phyloP scores from a whole-genome alignment of 192 early-diverging fungal species.

The Rhizoclosmatium globosum region DNA sequence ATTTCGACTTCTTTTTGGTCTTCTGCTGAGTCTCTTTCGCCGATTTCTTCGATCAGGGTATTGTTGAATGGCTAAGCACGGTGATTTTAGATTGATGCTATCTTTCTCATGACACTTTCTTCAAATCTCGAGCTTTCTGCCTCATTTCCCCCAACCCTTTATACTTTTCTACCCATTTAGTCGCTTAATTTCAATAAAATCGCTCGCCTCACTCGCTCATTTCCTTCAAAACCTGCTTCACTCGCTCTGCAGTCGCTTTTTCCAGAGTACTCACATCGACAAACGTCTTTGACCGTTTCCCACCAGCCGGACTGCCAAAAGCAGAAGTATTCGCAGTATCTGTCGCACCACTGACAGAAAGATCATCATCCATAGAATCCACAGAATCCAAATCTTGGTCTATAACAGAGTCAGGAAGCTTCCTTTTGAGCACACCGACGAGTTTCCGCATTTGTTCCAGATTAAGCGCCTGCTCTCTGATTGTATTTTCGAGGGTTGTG shows the following conservation, averaged over 20 bases:
- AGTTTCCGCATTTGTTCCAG: constrained; percentile 49
- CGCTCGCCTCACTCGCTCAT: too few relatives aligned
- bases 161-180: too few relatives aligned
- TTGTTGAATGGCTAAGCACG: neutral
- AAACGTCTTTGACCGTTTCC: neutral
- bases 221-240: too few relatives aligned
- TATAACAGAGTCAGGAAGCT: neutral
- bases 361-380: neutral
- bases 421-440: constrained; percentile 37
- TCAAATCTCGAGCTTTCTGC: neutral
- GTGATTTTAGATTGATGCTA: neutral
- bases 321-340: neutral
- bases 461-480: constrained; percentile 52
- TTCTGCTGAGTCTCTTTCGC: neutral
- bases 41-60: constrained; percentile 16
- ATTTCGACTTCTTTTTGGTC: constrained; percentile 35
- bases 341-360: neutral
- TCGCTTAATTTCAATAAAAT: too few relatives aligned
- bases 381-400: neutral
- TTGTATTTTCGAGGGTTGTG: constrained; percentile 56
- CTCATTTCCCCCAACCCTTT: neutral
- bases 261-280: constrained; percentile 13
- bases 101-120: neutral
- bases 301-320: neutral
- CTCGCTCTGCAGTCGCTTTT: too few relatives aligned